A percentile compares a stretch with the other conserved stretches of the same genome.
phyloP scores from a whole-genome alignment of 2,329 filamentous ascomycete species.

The Dactylellina leptospora region DNA sequence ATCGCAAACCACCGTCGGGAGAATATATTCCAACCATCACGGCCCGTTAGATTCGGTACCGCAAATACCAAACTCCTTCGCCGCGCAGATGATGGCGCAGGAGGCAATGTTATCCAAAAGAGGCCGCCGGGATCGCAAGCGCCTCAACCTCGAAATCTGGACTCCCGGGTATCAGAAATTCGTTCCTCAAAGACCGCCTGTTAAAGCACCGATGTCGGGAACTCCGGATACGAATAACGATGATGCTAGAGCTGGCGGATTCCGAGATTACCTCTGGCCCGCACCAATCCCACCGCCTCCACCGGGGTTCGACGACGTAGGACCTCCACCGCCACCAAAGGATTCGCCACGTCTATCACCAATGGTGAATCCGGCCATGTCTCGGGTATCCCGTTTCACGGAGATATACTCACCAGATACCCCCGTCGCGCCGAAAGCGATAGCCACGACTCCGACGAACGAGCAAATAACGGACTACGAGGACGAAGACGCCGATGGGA shows the following conservation, averaged over 20 bases:
- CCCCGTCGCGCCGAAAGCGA: conserved; percentile 16
- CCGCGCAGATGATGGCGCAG: conserved; percentile 41
- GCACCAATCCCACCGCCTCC: conserved; percentile 45
- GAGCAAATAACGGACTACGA: conserved; percentile 18
- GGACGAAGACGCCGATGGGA: conserved; percentile 33
- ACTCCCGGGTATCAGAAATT: conserved; percentile 45
- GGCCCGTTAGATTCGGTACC: conserved; percentile 18
- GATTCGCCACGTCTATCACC: conserved; percentile 15
- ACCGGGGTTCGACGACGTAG: conserved; percentile 35
- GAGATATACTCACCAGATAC: conserved; percentile 52
- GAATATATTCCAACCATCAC: conserved; percentile 45
- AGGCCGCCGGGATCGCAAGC: conserved; percentile 33
- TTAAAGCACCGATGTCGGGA: conserved; percentile 12
- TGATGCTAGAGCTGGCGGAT: not conserved
- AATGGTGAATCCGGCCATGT: conserved; percentile 37
- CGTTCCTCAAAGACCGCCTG: conserved; percentile 11
- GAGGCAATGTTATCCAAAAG: conserved; percentile 36
- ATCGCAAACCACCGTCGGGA: conserved; percentile 28
- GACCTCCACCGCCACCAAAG: conserved; percentile 39
- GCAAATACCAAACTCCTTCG: conserved; percentile 40
- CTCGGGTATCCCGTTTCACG: conserved; percentile 40
- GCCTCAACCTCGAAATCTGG: conserved; percentile 49
- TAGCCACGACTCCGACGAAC: not conserved
- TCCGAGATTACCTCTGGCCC: conserved; percentile 35
- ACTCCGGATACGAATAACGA: conserved; percentile 19